phyloP scores from a whole-genome alignment of 805 yeast genomes.

The Schwanniomyces vanrijiae region DNA sequence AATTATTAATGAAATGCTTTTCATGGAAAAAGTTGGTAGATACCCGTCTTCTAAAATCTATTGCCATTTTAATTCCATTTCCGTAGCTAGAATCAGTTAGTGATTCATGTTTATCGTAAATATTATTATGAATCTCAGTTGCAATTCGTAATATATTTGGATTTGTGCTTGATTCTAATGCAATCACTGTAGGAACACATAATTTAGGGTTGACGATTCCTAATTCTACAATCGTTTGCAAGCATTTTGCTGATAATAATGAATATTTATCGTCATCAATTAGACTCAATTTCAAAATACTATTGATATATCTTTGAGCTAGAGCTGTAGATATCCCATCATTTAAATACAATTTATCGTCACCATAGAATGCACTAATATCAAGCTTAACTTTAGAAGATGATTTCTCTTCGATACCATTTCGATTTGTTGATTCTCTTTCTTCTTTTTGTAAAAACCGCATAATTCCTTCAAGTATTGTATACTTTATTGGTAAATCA shows the following conservation, averaged over 20 bases:
- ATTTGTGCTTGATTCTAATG: conserved; percentile 57
- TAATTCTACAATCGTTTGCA: conserved; percentile 55
- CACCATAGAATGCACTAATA: conserved; percentile 54
- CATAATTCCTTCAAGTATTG: conserved; percentile 56
- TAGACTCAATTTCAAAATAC: conserved; percentile 51
- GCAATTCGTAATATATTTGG: conserved; percentile 49
- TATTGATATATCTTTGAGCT: conserved; percentile 58
- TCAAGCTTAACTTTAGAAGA: conserved; percentile 40
- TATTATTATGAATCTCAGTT: conserved; percentile 47
- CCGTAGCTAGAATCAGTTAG: conserved; percentile 64
- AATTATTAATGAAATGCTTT: conserved; percentile 31
- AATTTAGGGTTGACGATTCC: conserved; percentile 78
- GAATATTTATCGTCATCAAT: conserved; percentile 47
- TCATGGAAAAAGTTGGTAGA: conserved; percentile 25
- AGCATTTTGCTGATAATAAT: conserved; percentile 50
- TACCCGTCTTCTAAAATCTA: conserved; percentile 37
- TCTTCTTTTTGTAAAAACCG: conserved; percentile 63
- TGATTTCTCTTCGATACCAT: conserved; percentile 38
- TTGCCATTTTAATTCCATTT: conserved; percentile 62
- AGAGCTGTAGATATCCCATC: conserved; percentile 77
- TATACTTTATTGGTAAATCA: conserved; percentile 44
- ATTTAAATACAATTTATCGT: conserved; percentile 44
- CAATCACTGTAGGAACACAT: conserved; percentile 68
- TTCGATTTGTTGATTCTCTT: conserved; percentile 36
- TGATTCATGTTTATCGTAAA: conserved; percentile 69